Base-by-base conservation (phyloP, 148 eudicot genomes). In the Chenopodium suecicum region DNA sequence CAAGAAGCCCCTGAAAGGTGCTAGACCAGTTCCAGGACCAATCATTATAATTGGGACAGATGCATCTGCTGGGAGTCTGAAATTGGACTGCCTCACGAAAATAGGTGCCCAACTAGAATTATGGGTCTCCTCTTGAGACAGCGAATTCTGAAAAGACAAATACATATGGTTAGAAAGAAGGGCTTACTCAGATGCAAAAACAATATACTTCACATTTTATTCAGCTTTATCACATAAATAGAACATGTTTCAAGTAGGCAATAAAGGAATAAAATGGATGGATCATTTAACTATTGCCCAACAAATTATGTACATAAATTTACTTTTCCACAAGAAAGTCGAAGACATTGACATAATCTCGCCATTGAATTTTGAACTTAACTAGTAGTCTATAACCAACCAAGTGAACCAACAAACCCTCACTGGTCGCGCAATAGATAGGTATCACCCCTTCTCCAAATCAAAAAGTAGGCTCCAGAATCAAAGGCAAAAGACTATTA, bases 11-110 rank as follows among this genome's bases (percentile, higher is more conserved):
- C 99, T 90, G 81, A 96, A 96, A 71, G 99, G 99, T 73, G 99
- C 99, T 87, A 96, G 88, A 37, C 99, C 99, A 60, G 99, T 96
- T 41, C 99, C 99, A 64, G 99, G 99, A 29, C 99, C 99, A 44
- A 96, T 91, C 99, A 96, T 94, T 76, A 96, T 90, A 72, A 96
- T 80, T 44, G 99, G 99, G 76, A 92, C 86, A 70, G 90, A 84
- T 44, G 90, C 74, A 84, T 96, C 99, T 58, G 90, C 64, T 27
- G 99, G 99, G 81, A 96, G 97, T 78, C 76, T 94, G 83, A 96
- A 96, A 90, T 94, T 96, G 50, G 99, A 96, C 79, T 88, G 91
- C 86, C 98, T 89, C 80, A 96, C 97, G 85, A 86, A 96, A 74
- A 94, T 89, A 47, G 98, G 97, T 29, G 99, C 98, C 91, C 89